Percentiles rank a stretch among this genome's conserved stretches.
These are phyloP conservation scores for Bruguiera parviflora DNA, from an alignment of 345 rosid species.

Conservation along the genomic window DNA sequence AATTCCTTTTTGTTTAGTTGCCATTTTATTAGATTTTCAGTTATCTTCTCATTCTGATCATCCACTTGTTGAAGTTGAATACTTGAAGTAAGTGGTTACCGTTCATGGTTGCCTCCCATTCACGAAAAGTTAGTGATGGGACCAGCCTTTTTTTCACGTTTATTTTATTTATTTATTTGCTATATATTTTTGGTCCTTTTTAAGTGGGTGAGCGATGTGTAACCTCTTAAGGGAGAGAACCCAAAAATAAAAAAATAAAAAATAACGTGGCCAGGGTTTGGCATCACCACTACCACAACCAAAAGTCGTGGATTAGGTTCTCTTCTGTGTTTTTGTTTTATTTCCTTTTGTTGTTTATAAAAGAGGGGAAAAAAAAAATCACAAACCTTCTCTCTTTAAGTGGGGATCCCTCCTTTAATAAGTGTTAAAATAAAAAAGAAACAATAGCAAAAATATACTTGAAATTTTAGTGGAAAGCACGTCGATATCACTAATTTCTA, in stretches of 20 bases:
- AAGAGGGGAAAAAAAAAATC: background rate
- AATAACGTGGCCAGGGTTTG: constrained; percentile 45
- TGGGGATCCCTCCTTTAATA: no score
- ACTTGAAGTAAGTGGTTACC: constrained; percentile 87
- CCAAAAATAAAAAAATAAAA: constrained; percentile 7
- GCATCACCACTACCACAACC: constrained; percentile 61
- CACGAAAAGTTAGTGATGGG: constrained; percentile 83
- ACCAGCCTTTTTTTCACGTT: constrained; percentile 45
- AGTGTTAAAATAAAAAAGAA: no score
- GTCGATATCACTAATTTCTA: no score
- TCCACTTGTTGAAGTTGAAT: constrained; percentile 60
- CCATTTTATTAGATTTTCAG: background rate
- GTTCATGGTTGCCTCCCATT: constrained; percentile 79
- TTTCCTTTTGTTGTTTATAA: no score
- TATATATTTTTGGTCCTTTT: background rate
- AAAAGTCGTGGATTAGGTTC: constrained; percentile 76
- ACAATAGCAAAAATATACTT: no score
- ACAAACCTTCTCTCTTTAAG: background rate
- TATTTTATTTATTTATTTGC: constrained; percentile 4
- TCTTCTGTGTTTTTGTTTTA: constrained; percentile 11
- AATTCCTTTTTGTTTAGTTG: constrained; percentile 12
- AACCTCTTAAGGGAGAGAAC: constrained; percentile 20
- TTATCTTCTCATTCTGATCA: constrained; percentile 22
- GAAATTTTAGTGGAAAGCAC: no score
- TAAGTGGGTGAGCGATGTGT: constrained; percentile 39